Evolutionary conservation across 306 rosid species (phyloP).

Genomic region (Corylus heterophylla): DNA sequence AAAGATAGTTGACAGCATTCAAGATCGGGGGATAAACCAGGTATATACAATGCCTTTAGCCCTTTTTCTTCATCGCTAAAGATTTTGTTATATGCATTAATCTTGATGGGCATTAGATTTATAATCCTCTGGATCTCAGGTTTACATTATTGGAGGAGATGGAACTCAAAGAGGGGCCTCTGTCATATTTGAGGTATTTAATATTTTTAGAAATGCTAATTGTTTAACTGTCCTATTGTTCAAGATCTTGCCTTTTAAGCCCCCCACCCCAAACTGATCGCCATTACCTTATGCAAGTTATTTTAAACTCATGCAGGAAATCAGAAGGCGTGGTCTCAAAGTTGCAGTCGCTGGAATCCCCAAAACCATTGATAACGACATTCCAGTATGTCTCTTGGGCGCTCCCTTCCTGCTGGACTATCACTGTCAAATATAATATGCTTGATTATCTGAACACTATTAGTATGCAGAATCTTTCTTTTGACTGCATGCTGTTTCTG

Average conservation of each 20-base stretch:
- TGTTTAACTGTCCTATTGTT: neutral
- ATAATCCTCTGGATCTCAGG: slow-evolving; percentile 50
- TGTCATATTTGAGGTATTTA: slow-evolving; percentile 77
- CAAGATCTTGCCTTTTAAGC: neutral
- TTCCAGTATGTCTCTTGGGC: slow-evolving; percentile 55
- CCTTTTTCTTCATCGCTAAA: neutral
- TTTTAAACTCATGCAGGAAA: slow-evolving; percentile 58
- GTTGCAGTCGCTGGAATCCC: slow-evolving; percentile 89
- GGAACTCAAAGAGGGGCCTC: slow-evolving; percentile 98
- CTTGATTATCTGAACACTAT: neutral
- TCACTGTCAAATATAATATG: slow-evolving; percentile 12
- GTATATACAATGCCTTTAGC: slow-evolving; percentile 30
- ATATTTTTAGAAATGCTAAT: neutral
- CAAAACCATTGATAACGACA: slow-evolving; percentile 94
- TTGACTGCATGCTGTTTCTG: slow-evolving; percentile 15
- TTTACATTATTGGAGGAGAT: slow-evolving; percentile 98
- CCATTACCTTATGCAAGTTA: slow-evolving; percentile 14
- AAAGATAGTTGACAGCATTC: slow-evolving; percentile 92
- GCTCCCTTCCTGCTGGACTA: neutral
- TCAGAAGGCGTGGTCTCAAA: slow-evolving; percentile 86
- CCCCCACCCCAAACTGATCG: neutral
- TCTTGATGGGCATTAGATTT: slow-evolving; percentile 1
- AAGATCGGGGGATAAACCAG: slow-evolving; percentile 94
- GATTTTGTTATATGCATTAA: slow-evolving; percentile 5
- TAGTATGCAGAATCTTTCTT: slow-evolving; percentile 14